Evolutionary conservation across 768 basidiomycete genomes (phyloP).

Genomic region (Mycena vitilis): DNA sequence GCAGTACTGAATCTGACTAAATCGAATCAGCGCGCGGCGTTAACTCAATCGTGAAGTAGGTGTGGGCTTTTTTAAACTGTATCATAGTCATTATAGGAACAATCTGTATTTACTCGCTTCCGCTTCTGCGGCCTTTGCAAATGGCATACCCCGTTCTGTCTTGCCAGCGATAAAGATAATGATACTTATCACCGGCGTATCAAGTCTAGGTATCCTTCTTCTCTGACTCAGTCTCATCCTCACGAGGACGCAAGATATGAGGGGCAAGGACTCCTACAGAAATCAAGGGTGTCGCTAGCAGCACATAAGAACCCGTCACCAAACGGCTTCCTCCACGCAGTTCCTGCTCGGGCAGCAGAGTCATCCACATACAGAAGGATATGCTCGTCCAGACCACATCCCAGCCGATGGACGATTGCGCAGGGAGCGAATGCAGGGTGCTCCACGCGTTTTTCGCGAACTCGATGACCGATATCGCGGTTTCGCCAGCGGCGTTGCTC

Average conservation of each 20-base stretch:
- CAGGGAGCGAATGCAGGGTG: slow-evolving; percentile 63
- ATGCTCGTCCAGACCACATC: slow-evolving; percentile 69
- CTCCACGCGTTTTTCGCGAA: slow-evolving; percentile 48
- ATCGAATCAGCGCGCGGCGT: slow-evolving; percentile 52
- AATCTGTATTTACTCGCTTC: slow-evolving; percentile 9
- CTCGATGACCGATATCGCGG: slow-evolving; percentile 33
- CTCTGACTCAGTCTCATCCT: slow-evolving; percentile 4
- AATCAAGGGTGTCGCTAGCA: slow-evolving; percentile 27
- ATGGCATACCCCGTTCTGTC: too few species aligned
- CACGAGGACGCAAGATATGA: slow-evolving; percentile 19
- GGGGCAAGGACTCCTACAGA: slow-evolving; percentile 30
- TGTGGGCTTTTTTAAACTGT: neutral
- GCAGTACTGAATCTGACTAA: neutral
- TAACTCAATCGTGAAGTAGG: slow-evolving; percentile 59
- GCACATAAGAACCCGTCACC: slow-evolving; percentile 14
- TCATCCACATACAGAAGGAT: slow-evolving; percentile 54
- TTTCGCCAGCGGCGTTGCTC: slow-evolving; percentile 39
- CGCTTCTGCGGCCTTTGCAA: too few species aligned
- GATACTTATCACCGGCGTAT: too few species aligned
- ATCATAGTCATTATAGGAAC: slow-evolving; percentile 8
- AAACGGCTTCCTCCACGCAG: neutral
- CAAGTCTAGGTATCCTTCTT: slow-evolving; percentile 2
- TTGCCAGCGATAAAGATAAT: too few species aligned
- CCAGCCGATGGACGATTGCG: slow-evolving; percentile 73
- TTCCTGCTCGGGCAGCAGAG: slow-evolving; percentile 12